These are phyloP conservation scores for Lactarius indigo DNA, from an alignment of 768 basidiomycete species.

Conservation along the genomic window DNA sequence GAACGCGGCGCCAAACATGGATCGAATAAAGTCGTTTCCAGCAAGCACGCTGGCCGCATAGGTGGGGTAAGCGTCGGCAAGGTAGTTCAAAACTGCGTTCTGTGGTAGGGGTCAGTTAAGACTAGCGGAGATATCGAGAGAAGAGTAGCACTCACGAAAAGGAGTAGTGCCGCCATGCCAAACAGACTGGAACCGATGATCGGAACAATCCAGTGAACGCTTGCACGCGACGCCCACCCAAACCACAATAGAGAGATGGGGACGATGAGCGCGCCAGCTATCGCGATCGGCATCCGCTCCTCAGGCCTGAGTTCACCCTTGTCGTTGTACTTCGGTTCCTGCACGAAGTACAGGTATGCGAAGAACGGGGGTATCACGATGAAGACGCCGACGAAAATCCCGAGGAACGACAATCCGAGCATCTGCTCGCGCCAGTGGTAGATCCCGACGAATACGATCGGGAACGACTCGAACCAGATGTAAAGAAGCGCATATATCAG, in stretches of 20 bases:
- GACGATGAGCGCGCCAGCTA: no score
- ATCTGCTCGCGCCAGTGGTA: no score
- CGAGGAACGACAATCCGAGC: no score
- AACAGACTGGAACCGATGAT: conserved; percentile 35
- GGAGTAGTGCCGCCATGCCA: conserved; percentile 33
- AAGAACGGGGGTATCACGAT: conserved; percentile 18
- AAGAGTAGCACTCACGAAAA: conserved; percentile 28
- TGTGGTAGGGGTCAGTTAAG: neutral
- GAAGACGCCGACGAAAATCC: no score
- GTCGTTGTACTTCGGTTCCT: conserved; percentile 20
- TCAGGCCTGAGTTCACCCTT: no score
- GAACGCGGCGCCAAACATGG: conserved; percentile 25
- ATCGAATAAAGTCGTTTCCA: conserved; percentile 35
- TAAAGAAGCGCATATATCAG: conserved; percentile 35
- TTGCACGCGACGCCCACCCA: conserved; percentile 32
- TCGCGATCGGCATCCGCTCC: no score
- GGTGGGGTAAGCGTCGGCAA: conserved; percentile 32
- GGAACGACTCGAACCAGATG: conserved; percentile 33
- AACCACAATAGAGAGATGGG: conserved; percentile 35
- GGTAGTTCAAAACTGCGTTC: conserved; percentile 32
- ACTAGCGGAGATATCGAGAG: conserved; percentile 26
- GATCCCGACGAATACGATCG: no score
- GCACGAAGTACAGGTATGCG: conserved; percentile 21
- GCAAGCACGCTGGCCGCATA: conserved; percentile 36
- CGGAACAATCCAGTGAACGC: conserved; percentile 37